Base-by-base conservation (phyloP, 371 early-diverging fungal genomes). In the Mortierella sp. region DNA sequence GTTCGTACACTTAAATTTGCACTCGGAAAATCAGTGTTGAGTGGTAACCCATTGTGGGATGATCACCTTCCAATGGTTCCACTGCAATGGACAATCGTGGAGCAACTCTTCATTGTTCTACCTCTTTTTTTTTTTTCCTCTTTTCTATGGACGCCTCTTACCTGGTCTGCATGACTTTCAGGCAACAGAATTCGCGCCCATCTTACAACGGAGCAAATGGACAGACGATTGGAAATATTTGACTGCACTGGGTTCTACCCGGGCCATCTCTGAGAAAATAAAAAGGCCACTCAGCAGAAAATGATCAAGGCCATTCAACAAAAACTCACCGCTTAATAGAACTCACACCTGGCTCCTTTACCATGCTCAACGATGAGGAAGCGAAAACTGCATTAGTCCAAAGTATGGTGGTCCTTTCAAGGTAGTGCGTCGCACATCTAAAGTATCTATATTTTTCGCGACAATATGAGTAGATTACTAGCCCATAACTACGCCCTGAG, bases 41-140 rank as follows among this genome's bases (percentile, higher is more conserved):
- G 24, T n/a, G 57, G 9, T 8, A n/a, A 55, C 24, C n/a, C 58
- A 26, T 58, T 58, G 4, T 81, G 81, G 81, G 76, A 55, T 31
- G 24, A 19, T 14, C 38, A 77, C 11, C 31, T 63, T 11, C 81
- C 81, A 0, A 44, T 74, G 44, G 52, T 44, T 1, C 70, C 58
- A 31, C 19, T 81, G 24, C n/a, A 52, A 24, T 81, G 42, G 77
- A 77, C 63, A 72, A 55, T 9, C 42, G 42, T 1, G 31, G 74
- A 1, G 74, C 47, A 1, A 19, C 38, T 31, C 57, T 77, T 4
- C 77, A 81, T 21, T 44, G 31, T 1, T 81, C 81, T 21, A 57
- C 77, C 7, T 72, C 81, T 1, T 81, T 74, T 42, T 77, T 0
- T 81, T 1, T 81, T 73, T 38, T 77, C 81, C 81, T 31, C 24